Conservation (phyloP, 2,329 filamentous ascomycete genomes). For the Trichophaea hybrida region DNA sequence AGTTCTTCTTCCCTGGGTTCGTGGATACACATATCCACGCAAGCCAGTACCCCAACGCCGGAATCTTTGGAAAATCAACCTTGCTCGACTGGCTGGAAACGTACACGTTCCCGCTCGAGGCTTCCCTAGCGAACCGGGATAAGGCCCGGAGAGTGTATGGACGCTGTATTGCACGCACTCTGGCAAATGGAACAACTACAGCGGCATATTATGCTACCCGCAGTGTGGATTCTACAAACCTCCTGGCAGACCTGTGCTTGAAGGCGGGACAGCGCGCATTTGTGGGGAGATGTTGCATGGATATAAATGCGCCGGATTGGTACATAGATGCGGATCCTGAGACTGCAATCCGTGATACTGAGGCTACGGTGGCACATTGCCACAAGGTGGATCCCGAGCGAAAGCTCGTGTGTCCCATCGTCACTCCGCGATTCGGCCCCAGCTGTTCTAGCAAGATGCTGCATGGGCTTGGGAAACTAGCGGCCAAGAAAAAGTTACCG, state of each 20-base stretch:
- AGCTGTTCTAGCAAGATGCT: slow-evolving; percentile 49
- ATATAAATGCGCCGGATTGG: slow-evolving; percentile 55
- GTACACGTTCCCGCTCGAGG: slow-evolving; percentile 90
- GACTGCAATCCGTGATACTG: slow-evolving; percentile 43
- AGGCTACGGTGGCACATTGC: slow-evolving; percentile 51
- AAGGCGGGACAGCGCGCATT: slow-evolving; percentile 71
- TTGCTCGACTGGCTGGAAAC: slow-evolving; percentile 85
- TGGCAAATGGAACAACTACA: slow-evolving; percentile 83
- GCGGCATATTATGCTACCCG: slow-evolving; percentile 91
- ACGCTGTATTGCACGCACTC: slow-evolving; percentile 61
- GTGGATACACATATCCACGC: slow-evolving; percentile 94
- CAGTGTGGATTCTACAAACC: slow-evolving; percentile 74
- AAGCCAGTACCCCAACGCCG: slow-evolving; percentile 83
- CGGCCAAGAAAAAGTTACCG: slow-evolving; percentile 44
- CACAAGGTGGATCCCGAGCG: slow-evolving; percentile 48
- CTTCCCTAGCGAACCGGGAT: slow-evolving; percentile 49
- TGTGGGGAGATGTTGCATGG: slow-evolving; percentile 92
- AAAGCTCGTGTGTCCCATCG: slow-evolving; percentile 57
- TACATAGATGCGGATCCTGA: slow-evolving; percentile 61
- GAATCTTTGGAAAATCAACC: slow-evolving; percentile 85
- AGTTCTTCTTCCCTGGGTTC: slow-evolving; percentile 76
- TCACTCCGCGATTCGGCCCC: slow-evolving; percentile 60
- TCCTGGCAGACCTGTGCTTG: slow-evolving; percentile 75
- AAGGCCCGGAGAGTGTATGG: slow-evolving; percentile 60
- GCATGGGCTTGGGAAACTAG: slow-evolving; percentile 47